Evolutionary conservation across 164 flowering plant species (phyloP), one percentile per base, ranked within the genome.

Genomic region (Akebia trifoliata): DNA sequence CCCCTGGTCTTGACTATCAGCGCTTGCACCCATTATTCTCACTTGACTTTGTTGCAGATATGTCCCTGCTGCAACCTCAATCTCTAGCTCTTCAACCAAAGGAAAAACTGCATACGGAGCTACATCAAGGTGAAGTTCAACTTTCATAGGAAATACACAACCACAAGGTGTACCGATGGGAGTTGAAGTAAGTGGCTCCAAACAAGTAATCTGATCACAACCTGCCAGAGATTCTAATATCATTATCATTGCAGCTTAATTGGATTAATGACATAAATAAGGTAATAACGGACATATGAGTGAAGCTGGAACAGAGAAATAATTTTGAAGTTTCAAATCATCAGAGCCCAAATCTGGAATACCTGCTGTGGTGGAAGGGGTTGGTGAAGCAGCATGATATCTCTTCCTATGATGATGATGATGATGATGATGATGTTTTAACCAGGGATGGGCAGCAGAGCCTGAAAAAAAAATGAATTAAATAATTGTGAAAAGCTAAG

Each of bases 101-200:
- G 95, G 97, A 68, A 93, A 93, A 54, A 93, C 61, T 35, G 81
- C 68, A 78, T 66, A 81, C 1, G 80, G 78, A 56, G 95, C 83
- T 34, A 90, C 78, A 44, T 79, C 80, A 9, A 90, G 76, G 28
- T 79, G 74, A 70, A 93, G 91, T 62, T 72, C 79, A 71, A 93
- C 82, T 87, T 78, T 85, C 85, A 93, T 87, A 30, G 99, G 97
- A 39, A 83, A 64, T 9, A 93, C 97, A 74, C 99, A 93, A 30
- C 86, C 90, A 69, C 99, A 93, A 31, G 97, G 94, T 55, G 99
- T 84, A 57, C 89, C 93, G 70, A 78, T 72, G 40, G 97, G 95
- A 65, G 87, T 72, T 30, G 90, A 55, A 47, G 96, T 83, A 24
- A 79, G 75, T 21, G 97, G 97, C 54, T 87, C 96, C 49, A 57